Percentiles rank a stretch among this genome's conserved stretches.
Conservation (phyloP, 352 stramenopile species). For the Phytopythium sindhum region DNA sequence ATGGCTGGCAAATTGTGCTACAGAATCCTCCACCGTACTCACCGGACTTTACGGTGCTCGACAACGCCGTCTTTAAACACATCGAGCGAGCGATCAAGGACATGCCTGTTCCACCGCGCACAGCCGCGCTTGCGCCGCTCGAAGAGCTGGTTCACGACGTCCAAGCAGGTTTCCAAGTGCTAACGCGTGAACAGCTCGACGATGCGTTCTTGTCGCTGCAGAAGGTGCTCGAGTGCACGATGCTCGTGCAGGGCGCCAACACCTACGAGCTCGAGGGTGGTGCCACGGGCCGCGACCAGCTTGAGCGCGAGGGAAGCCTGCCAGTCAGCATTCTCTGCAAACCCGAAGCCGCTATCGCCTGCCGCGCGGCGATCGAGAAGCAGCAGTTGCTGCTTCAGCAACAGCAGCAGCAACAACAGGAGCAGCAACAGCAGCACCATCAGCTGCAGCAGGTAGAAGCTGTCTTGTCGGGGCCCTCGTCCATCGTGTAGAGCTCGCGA, state of each 20-base stretch:
- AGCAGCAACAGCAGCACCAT: background rate
- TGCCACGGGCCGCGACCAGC: constrained; percentile 21
- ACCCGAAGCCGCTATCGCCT: constrained; percentile 24
- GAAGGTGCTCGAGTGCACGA: constrained; percentile 40
- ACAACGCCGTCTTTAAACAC: constrained; percentile 27
- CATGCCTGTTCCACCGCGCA: constrained; percentile 6
- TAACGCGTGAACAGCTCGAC: constrained; percentile 30
- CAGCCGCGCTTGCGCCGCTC: constrained; percentile 10
- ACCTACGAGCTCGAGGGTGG: constrained; percentile 31
- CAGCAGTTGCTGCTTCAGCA: constrained; percentile 5
- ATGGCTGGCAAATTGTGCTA: constrained; percentile 38
- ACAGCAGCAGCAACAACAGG: background rate
- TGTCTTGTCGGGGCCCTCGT: background rate
- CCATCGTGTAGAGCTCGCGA: background rate
- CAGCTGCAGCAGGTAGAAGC: background rate
- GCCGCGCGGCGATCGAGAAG: constrained; percentile 10
- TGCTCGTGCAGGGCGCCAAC: constrained; percentile 39
- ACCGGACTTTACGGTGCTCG: constrained; percentile 40
- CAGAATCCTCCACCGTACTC: constrained; percentile 38
- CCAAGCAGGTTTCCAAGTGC: constrained; percentile 19
- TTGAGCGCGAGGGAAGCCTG: constrained; percentile 33
- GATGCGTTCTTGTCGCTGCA: constrained; percentile 39
- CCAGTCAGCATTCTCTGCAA: constrained; percentile 37
- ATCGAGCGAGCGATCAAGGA: constrained; percentile 24
- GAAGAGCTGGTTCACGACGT: constrained; percentile 25